phyloP scores from a whole-genome alignment of 768 basidiomycete genomes.

The Boletus eberwhitei region DNA sequence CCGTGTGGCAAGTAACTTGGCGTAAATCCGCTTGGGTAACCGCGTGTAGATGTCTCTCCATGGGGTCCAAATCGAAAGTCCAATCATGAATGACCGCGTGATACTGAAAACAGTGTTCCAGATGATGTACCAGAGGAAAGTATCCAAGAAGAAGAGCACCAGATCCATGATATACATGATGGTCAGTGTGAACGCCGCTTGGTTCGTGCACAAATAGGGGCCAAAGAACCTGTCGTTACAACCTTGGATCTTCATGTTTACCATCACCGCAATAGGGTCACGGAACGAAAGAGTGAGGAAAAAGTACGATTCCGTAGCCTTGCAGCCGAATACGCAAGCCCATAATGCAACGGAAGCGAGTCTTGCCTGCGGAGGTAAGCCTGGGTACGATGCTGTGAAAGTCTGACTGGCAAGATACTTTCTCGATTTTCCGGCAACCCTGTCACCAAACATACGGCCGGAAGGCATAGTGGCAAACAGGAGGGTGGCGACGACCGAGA shows the following conservation, averaged over 20 bases:
- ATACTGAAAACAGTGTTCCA: constrained; percentile 97
- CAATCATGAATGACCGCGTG: constrained; percentile 82
- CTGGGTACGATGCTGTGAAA: constrained; percentile 93
- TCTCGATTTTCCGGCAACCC: constrained; percentile 90
- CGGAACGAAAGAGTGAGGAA: constrained; percentile 95
- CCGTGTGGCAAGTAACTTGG: constrained; percentile 87
- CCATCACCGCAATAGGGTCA: constrained; percentile 92
- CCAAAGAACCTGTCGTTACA: constrained; percentile 89
- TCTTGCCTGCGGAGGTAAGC: constrained; percentile 60
- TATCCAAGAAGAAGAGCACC: constrained; percentile 96
- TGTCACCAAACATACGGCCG: constrained; percentile 97
- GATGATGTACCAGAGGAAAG: constrained; percentile 99
- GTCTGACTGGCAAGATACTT: constrained; percentile 99
- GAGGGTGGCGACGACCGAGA: constrained; percentile 81
- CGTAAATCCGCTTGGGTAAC: constrained; percentile 93
- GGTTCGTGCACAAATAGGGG: constrained; percentile 78
- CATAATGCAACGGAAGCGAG: constrained; percentile 79
- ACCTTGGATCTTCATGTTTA: constrained; percentile 90
- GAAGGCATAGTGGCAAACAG: constrained; percentile 92
- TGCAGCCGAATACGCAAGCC: constrained; percentile 94
- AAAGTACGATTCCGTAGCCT: constrained; percentile 96
- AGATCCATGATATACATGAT: constrained; percentile 99
- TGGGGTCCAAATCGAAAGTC: constrained; percentile 97
- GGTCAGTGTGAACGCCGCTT: constrained; percentile 90
- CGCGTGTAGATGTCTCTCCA: constrained; percentile 98